Conservation (phyloP, 805 yeast species). For the Suhomyces sp. region DNA sequence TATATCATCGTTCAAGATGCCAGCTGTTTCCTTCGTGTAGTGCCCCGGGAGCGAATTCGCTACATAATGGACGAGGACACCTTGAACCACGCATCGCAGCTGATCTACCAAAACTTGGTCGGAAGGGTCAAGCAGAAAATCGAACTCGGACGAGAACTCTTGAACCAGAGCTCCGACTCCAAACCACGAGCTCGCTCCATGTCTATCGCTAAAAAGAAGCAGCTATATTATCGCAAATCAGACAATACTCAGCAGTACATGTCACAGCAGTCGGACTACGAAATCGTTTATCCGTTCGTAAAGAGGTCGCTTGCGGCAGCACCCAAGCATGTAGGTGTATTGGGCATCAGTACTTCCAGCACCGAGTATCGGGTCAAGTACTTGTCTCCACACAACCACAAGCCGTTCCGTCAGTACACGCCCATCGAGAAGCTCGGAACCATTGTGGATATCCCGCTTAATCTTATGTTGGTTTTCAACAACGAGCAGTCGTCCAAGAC, state of each 20-base stretch:
- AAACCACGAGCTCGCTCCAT: neutral
- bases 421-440: neutral
- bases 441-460: neutral
- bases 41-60: constrained; percentile 15
- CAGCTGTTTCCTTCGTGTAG: constrained; percentile 20
- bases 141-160: constrained; percentile 14
- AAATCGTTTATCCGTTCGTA: constrained; percentile 17
- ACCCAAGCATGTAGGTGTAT: constrained; percentile 21
- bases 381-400: neutral
- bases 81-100: constrained; percentile 11
- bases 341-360: constrained; percentile 16
- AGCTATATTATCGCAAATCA: constrained; percentile 9
- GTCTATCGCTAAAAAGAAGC: constrained; percentile 17
- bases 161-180: neutral
- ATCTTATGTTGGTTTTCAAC: constrained; percentile 11
- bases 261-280: constrained; percentile 8
- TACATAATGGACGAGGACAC: neutral
- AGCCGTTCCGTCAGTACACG: neutral
- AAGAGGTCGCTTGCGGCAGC: constrained; percentile 21
- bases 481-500: constrained; percentile 8
- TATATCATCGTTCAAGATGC: constrained; percentile 24
- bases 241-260: neutral
- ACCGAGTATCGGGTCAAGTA: constrained; percentile 10
- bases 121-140: constrained; percentile 13
- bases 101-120: constrained; percentile 16